Percentiles rank a stretch among this genome's conserved stretches.
These are phyloP conservation scores for Trichosanthes cucumerina DNA, from an alignment of 306 rosid genomes.

Conservation along the genomic window DNA sequence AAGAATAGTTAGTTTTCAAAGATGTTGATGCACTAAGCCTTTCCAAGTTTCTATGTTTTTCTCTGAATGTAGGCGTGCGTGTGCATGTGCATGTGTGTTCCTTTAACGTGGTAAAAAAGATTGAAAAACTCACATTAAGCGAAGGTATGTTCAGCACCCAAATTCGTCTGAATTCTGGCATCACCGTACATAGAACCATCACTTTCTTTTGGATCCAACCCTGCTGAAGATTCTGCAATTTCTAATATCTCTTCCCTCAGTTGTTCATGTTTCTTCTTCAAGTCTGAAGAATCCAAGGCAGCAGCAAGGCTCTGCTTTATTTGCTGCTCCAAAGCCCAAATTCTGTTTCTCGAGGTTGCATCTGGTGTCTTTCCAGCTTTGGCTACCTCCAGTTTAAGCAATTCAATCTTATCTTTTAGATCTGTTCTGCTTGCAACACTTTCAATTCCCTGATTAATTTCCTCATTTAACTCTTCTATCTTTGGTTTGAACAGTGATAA, in stretches of 20 bases:
- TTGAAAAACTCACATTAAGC: constrained; percentile 52
- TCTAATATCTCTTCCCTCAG: constrained; percentile 38
- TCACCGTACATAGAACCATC: constrained; percentile 22
- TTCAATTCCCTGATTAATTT: constrained; percentile 40
- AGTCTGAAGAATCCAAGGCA: constrained; percentile 43
- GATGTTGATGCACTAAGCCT: neutral
- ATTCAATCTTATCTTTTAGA: constrained; percentile 50
- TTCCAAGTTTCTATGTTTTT: neutral
- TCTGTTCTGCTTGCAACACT: constrained; percentile 33
- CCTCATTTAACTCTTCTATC: constrained; percentile 44
- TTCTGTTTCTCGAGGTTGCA: constrained; percentile 44
- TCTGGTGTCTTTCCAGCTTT: constrained; percentile 55
- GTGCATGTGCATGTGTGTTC: neutral
- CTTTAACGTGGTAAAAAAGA: neutral
- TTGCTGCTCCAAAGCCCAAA: constrained; percentile 50
- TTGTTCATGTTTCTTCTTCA: constrained; percentile 58
- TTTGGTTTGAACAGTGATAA: constrained; percentile 24
- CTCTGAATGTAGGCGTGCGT: neutral
- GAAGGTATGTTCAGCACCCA: constrained; percentile 32
- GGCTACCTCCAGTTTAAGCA: constrained; percentile 54
- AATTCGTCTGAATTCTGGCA: constrained; percentile 23
- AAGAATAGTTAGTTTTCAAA: neutral
- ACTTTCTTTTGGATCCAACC: constrained; percentile 15
- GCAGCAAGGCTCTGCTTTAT: constrained; percentile 50
- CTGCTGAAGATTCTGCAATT: constrained; percentile 24